Conservation (phyloP, 148 eudicot genomes). For the Vaccinium macrocarpon region DNA sequence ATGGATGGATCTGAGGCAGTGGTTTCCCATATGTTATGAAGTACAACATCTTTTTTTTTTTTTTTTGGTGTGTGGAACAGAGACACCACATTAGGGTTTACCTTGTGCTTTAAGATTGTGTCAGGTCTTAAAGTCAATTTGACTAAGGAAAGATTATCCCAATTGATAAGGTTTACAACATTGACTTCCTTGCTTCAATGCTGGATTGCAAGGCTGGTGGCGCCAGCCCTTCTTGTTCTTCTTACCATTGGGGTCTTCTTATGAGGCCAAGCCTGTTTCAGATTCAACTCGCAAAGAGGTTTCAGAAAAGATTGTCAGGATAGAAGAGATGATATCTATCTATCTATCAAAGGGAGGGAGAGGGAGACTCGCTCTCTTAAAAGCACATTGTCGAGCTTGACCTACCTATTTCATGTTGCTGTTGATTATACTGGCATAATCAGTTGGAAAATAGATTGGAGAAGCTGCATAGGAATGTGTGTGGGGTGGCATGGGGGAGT, state of each 20-base stretch:
- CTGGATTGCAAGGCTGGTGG: background rate
- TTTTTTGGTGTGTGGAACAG: background rate
- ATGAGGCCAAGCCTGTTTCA: background rate
- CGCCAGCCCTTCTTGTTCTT: background rate
- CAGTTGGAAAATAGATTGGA: background rate
- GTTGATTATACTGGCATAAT: background rate
- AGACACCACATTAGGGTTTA: background rate
- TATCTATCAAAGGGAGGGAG: too few species aligned
- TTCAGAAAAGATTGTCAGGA: background rate
- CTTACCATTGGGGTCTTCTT: background rate
- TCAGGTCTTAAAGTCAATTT: background rate
- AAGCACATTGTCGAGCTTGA: background rate
- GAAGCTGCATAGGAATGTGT: background rate
- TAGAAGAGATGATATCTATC: background rate
- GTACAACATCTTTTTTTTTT: background rate
- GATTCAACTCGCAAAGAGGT: background rate
- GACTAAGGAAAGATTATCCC: background rate
- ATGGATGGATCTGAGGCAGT: background rate
- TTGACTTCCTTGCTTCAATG: background rate
- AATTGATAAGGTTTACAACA: background rate
- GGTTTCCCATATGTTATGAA: background rate
- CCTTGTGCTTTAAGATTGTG: background rate
- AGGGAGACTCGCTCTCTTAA: background rate
- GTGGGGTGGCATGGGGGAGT: background rate
- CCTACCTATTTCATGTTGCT: background rate